These are phyloP conservation scores for Annona squamosa DNA, from an alignment of 164 flowering plant genomes.

Conservation along the genomic window DNA sequence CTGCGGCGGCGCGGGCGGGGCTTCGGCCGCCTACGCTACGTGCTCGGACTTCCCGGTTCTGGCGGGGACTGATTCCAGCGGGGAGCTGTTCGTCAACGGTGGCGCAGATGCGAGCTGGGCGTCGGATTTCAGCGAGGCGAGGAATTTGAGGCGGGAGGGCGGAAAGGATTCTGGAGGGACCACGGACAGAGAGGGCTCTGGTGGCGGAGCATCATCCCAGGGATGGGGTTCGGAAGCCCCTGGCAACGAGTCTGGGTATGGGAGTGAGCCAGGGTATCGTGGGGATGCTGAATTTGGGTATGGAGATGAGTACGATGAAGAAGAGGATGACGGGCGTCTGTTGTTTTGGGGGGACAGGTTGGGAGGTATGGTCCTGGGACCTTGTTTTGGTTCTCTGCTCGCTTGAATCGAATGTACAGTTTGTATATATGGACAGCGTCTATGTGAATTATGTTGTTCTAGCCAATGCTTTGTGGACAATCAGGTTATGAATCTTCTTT, in stretches of 20 bases:
- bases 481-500: too few relatives aligned
- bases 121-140: constrained; percentile 73
- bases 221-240: constrained; percentile 32
- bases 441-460: background rate
- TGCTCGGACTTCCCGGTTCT: constrained; percentile 77
- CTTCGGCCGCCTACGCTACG: constrained; percentile 59
- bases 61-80: constrained; percentile 85
- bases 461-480: background rate
- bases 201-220: constrained; percentile 7
- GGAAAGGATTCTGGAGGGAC: constrained; percentile 26
- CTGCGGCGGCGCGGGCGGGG: constrained; percentile 46
- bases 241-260: constrained; percentile 88
- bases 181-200: constrained; percentile 47
- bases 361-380: constrained; percentile 34
- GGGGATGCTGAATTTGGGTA: constrained; percentile 90
- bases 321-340: constrained; percentile 63
- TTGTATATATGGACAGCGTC: background rate
- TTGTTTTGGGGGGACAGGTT: constrained; percentile 52
- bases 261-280: constrained; percentile 86
- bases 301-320: constrained; percentile 86
- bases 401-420: background rate
- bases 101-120: constrained; percentile 62
- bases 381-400: background rate
- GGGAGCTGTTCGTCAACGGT: constrained; percentile 73
- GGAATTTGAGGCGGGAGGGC: constrained; percentile 37